Conservation (phyloP, 805 yeast species). For the Ogataea chonburiensis region DNA sequence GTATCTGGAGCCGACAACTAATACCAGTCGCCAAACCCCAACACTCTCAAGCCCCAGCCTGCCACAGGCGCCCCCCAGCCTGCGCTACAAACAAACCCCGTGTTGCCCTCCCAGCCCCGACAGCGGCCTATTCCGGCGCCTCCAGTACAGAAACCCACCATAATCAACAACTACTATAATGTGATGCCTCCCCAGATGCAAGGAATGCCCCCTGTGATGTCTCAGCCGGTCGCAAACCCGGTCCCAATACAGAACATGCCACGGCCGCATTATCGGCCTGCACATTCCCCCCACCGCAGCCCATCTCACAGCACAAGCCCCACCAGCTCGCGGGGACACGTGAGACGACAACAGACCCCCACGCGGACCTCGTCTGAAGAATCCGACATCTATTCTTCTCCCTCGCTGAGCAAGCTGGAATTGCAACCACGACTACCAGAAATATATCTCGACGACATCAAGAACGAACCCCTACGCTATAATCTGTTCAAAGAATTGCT, state of each 20-base stretch:
- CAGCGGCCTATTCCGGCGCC: conserved; percentile 21
- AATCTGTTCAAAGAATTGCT: conserved; percentile 20
- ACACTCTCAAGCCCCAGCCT: conserved; percentile 21
- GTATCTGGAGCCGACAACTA: conserved; percentile 7
- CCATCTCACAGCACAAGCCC: not conserved
- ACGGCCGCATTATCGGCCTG: conserved; percentile 2
- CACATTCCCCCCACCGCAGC: conserved; percentile 1
- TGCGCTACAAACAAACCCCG: conserved; percentile 17
- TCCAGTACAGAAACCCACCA: conserved; percentile 17
- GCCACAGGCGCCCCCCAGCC: conserved; percentile 17
- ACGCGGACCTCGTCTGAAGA: conserved; percentile 5
- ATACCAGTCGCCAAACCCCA: conserved; percentile 24
- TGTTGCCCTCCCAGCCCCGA: conserved; percentile 14
- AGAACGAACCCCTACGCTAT: conserved; percentile 2
- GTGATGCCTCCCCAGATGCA: conserved; percentile 13
- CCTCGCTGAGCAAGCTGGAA: conserved; percentile 15
- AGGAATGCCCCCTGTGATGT: conserved; percentile 16
- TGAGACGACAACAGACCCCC: not conserved
- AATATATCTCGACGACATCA: conserved; percentile 14
- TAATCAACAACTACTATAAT: conserved; percentile 24
- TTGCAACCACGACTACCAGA: conserved; percentile 21
- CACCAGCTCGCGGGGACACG: not conserved
- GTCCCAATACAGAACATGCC: conserved; percentile 3
- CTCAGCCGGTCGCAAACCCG: conserved; percentile 4
- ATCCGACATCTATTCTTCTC: conserved; percentile 22